Evolutionary conservation across 2,329 filamentous ascomycete species (phyloP), one percentile per base, ranked within the genome.

Genomic region (Claviceps sp.): DNA sequence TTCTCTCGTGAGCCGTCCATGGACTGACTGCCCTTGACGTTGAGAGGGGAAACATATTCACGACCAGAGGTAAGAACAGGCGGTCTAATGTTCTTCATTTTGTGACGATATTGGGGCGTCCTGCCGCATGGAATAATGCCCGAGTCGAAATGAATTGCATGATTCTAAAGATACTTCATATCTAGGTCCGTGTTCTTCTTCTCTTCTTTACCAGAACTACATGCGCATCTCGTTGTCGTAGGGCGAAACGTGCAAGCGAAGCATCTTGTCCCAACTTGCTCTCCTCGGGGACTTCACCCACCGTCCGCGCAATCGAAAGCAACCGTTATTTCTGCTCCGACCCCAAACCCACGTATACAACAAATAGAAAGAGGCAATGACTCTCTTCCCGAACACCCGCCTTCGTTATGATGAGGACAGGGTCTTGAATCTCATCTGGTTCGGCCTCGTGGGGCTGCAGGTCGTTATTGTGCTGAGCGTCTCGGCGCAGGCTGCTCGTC

Each of bases 341-440:
- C 11, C 9, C 5, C 38, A 9, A 40, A 40, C 3, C 4, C n/a
- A 8, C 26, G 26, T 29, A 29, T 3, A 3, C 26, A 29, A 29
- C 9, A 42, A 11, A 4, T 3, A 22, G 20, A 16, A 44, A 23
- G n/a, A 42, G 23, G 52, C 42, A 44, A 62, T 51, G 58, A 52
- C 56, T 23, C 53, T 55, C 55, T 61, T 61, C 54, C 57, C 60
- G 57, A 52, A 52, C 55, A 59, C 52, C 59, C 62, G 54, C 59
- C 61, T 47, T 14, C 42, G 39, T 13, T 54, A 54, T 22, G 52
- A 66, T 53, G 64, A 71, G 53, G 64, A 67, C 52, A 60, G 62
- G 49, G 64, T 74, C 37, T 62, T 75, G 46, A 74, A 76, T 63
- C 63, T 65, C 37, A 58, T 75, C 47, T 75, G 73, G 70, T 65